phyloP scores from a whole-genome alignment of 371 early-diverging fungal genomes.

The Apophysomyces ossiformis region DNA sequence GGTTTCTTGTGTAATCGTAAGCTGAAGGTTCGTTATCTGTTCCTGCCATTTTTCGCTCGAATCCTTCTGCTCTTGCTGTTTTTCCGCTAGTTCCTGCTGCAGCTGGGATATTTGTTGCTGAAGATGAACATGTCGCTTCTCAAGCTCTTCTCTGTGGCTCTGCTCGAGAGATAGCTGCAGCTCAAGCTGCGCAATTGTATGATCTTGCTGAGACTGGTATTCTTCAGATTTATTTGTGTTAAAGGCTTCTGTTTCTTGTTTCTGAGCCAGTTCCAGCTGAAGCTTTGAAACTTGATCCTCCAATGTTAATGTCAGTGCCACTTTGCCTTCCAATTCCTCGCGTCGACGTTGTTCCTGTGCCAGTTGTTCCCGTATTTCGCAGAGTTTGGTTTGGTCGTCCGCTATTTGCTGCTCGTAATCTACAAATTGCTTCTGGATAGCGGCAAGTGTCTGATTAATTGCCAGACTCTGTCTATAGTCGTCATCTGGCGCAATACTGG shows the following conservation, averaged over 20 bases:
- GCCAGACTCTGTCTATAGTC: not conserved
- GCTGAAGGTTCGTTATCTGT: not conserved
- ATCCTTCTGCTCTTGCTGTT: not conserved
- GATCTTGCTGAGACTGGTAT: not conserved
- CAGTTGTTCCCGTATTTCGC: not conserved
- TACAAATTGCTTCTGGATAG: not conserved
- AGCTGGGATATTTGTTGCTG: not conserved
- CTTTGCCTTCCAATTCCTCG: not conserved
- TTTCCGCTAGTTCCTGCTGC: not conserved
- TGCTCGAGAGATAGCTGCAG: slow-evolving; percentile 5
- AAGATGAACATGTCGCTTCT: not conserved
- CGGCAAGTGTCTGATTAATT: not conserved
- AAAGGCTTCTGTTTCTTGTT: not conserved
- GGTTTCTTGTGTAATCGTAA: not conserved
- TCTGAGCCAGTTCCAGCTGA: slow-evolving; percentile 1
- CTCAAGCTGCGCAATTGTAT: slow-evolving; percentile 2
- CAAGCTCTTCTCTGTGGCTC: not conserved
- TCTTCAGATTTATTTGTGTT: not conserved
- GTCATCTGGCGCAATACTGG: slow-evolving; percentile 19
- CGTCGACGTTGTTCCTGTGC: not conserved
- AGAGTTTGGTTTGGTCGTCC: not conserved
- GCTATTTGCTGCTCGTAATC: not conserved
- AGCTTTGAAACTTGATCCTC: not conserved
- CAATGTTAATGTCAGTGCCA: not conserved
- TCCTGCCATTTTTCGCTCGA: not conserved